These are phyloP conservation scores for Collybia sordida DNA, from an alignment of 768 basidiomycete genomes.

Conservation along the genomic window DNA sequence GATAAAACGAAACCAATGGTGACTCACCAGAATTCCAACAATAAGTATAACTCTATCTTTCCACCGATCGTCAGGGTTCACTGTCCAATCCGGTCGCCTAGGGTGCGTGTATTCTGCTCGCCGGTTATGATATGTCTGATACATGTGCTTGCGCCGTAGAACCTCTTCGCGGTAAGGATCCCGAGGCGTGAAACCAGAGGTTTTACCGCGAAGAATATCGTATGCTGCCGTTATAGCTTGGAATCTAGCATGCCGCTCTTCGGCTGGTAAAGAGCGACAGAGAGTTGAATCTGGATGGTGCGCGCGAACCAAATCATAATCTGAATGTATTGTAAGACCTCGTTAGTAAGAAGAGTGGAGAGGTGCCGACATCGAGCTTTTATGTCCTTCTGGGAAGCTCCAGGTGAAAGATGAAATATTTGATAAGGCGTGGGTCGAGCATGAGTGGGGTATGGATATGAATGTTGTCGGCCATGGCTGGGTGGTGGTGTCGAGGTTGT, in stretches of 20 bases:
- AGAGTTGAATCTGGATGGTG: slow-evolving; percentile 70
- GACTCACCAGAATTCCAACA: slow-evolving; percentile 48
- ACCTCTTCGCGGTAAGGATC: background rate
- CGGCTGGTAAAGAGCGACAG: slow-evolving; percentile 37
- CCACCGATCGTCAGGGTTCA: slow-evolving; percentile 43
- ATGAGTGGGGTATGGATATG: slow-evolving; percentile 52
- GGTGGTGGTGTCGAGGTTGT: background rate
- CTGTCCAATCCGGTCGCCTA: slow-evolving; percentile 23
- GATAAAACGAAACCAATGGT: background rate
- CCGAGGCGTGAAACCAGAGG: slow-evolving; percentile 3
- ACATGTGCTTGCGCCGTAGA: background rate
- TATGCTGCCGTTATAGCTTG: slow-evolving; percentile 67
- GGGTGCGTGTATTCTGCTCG: slow-evolving; percentile 2
- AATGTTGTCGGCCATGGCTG: slow-evolving; percentile 1
- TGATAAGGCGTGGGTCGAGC: slow-evolving; percentile 63
- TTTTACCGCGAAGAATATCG: slow-evolving; percentile 47
- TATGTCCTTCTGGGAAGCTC: slow-evolving; percentile 59
- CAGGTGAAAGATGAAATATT: slow-evolving; percentile 64
- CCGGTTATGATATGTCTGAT: background rate
- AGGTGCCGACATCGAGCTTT: slow-evolving; percentile 62
- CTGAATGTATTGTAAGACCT: slow-evolving; percentile 28
- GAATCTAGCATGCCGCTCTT: slow-evolving; percentile 57
- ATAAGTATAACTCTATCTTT: slow-evolving; percentile 50
- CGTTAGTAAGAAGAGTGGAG: background rate
- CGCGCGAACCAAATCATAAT: slow-evolving; percentile 70